A percentile compares a stretch with the other conserved stretches of the same genome.
Evolutionary conservation across 2,329 filamentous ascomycete genomes (phyloP).

Genomic region (Scedosporium minutisporum): DNA sequence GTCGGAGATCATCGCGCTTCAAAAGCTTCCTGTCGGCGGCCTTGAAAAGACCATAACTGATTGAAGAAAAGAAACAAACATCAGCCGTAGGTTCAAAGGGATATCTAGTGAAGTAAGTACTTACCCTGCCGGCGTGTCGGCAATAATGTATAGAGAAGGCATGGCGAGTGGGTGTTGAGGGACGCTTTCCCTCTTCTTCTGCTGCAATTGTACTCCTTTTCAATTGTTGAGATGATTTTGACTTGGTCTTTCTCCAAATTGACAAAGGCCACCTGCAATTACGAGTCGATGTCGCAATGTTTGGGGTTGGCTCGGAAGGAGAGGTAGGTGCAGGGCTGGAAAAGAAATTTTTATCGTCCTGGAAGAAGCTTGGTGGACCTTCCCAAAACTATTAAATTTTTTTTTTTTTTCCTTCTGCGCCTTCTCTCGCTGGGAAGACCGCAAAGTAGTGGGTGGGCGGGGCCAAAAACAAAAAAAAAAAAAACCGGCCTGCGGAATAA

Average conservation of each 20-base stretch:
- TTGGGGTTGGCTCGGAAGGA: neutral
- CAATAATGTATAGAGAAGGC: constrained; percentile 71
- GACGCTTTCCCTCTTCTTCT: constrained; percentile 1
- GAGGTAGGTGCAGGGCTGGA: neutral
- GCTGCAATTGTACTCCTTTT: neutral
- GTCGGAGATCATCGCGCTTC: constrained; percentile 70
- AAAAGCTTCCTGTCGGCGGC: constrained; percentile 97
- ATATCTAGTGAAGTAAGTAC: constrained; percentile 18
- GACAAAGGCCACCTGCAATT: neutral
- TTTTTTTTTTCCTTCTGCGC: neutral
- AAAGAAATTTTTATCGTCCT: constrained; percentile 5
- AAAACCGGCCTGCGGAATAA: neutral
- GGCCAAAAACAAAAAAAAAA: neutral
- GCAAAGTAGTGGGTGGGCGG: constrained; percentile 3
- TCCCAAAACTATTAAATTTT: neutral
- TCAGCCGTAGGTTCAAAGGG: neutral
- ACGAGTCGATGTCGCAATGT: neutral
- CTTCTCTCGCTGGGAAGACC: neutral
- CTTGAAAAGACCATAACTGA: constrained; percentile 95
- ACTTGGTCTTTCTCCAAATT: neutral
- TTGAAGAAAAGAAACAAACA: neutral
- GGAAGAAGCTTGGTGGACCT: constrained; percentile 5
- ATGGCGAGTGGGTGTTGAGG: constrained; percentile 17
- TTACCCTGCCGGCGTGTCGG: constrained; percentile 79
- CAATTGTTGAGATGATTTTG: neutral